Conservation (phyloP, 129 eudicot species). For the Cynara cardunculus region DNA sequence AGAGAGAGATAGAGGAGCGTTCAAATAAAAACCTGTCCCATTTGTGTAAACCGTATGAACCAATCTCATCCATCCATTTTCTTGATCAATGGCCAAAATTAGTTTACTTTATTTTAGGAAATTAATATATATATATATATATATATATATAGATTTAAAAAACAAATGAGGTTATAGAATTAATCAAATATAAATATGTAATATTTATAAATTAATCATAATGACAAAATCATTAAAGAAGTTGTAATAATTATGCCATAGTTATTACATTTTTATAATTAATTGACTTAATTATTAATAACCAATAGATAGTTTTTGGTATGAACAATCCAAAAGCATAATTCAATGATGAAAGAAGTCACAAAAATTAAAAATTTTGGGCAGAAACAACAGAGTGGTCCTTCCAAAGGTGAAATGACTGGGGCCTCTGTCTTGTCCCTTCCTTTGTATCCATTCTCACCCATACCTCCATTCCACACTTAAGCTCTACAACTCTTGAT, state of each 20-base stretch:
- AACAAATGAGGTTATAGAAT: neutral
- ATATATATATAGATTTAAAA: neutral
- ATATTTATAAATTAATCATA: neutral
- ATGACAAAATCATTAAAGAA: neutral
- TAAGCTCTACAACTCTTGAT: neutral
- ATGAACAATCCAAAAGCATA: neutral
- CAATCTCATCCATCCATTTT: no score
- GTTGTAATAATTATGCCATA: neutral
- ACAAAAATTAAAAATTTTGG: slow-evolving; percentile 9
- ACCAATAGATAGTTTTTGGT: neutral
- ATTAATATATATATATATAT: no score
- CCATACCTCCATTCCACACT: neutral
- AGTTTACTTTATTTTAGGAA: no score
- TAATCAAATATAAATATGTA: neutral
- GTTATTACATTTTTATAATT: neutral
- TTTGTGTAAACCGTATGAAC: no score
- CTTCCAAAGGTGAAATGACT: slow-evolving; percentile 16
- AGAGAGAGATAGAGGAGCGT: no score
- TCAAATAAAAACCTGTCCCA: no score
- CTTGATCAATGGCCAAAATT: no score
- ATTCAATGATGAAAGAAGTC: slow-evolving; percentile 5
- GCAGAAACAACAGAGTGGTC: slow-evolving; percentile 37
- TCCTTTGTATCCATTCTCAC: slow-evolving; percentile 24
- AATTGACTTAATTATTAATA: neutral
- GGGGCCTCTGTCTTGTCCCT: slow-evolving; percentile 30